Base-by-base conservation (phyloP, 306 rosid genomes). In the Arachis stenosperma region DNA sequence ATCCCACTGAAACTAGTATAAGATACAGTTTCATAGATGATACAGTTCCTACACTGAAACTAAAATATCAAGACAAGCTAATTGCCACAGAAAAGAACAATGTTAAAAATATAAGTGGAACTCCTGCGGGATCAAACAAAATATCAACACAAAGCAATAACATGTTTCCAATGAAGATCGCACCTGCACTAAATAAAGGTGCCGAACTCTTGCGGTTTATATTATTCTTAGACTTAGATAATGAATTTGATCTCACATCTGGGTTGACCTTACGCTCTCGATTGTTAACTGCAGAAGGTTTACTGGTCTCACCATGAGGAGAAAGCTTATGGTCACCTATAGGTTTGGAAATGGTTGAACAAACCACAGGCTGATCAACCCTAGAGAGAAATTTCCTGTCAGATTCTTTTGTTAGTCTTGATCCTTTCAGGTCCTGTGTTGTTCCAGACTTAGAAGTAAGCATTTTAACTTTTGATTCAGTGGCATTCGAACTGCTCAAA, bases 381-480 rank as follows among this genome's bases (percentile, higher is more conserved):
- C 83, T 90, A 47, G 93, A 61, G 59, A 76, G 68, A 74, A 2
- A 55, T 82, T 81, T 93, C 83, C 86, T 89, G 73, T 93, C 98
- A 86, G 75, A 71, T 46, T 90, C 97, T 80, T 87, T 93, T 69
- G 75, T 71, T 75, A 57, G 89, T 81, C 85, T 90, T 43, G 76
- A 33, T 75, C 82, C 90, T 84, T 89, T 93, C 58, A 78, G 55
- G 74, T 89, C 97, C 70, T 81, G 84, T 65, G 70, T 68, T 58
- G 69, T 79, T 68, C 59, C 53, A 79, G 84, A 44, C 46, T 85
- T 91, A 0, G 90, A 40, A 9, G 88, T 60, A 43, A 85, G 81
- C 88, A 84, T 84, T 88, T 88, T 93, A 69, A 86, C 90, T 84
- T 90, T 93, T 69, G 96, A 79, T 50, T 86, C 96, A 58, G 83